Evolutionary conservation across 1,284 basidiomycete species (phyloP).

Genomic region (Ganoderma leucocontextum): DNA sequence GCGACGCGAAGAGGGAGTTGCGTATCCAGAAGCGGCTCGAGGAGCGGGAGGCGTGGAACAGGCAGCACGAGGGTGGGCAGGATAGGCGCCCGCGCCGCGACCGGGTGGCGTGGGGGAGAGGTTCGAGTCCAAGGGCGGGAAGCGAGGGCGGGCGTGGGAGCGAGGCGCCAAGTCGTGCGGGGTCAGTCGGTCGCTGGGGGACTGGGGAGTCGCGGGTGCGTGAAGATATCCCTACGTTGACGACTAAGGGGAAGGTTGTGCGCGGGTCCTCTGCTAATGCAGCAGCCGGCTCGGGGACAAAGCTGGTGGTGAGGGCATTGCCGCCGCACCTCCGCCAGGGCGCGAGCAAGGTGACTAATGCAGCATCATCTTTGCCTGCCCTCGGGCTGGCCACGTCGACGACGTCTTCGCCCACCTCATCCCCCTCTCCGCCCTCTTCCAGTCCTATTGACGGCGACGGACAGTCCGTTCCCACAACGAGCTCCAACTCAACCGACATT

Average conservation of each 20-base stretch:
- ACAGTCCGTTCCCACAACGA: background rate
- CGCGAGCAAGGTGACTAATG: constrained; percentile 1
- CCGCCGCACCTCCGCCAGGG: constrained; percentile 25
- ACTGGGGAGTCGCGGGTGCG: background rate
- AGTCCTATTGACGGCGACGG: background rate
- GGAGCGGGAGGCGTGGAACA: constrained; percentile 14
- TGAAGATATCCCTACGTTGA: background rate
- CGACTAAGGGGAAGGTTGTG: background rate
- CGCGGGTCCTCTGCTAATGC: background rate
- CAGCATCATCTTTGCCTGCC: background rate
- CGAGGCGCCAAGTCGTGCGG: background rate
- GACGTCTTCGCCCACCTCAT: background rate
- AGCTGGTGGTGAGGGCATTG: background rate
- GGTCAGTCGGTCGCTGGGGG: too few relatives aligned
- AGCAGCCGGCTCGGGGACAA: background rate
- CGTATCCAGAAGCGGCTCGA: constrained; percentile 23
- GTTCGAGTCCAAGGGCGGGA: background rate
- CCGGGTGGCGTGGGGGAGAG: constrained; percentile 2
- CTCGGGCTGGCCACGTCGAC: background rate
- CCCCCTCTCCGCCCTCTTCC: background rate
- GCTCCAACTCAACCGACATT: background rate
- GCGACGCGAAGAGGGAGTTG: constrained; percentile 19
- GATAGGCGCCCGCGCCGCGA: background rate
- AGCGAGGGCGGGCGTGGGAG: background rate
- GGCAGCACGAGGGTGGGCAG: background rate